Percentiles rank a stretch among this genome's conserved stretches.
These are phyloP conservation scores for Fagopyrum homotropicum DNA, from an alignment of 148 eudicot genomes.

Conservation along the genomic window DNA sequence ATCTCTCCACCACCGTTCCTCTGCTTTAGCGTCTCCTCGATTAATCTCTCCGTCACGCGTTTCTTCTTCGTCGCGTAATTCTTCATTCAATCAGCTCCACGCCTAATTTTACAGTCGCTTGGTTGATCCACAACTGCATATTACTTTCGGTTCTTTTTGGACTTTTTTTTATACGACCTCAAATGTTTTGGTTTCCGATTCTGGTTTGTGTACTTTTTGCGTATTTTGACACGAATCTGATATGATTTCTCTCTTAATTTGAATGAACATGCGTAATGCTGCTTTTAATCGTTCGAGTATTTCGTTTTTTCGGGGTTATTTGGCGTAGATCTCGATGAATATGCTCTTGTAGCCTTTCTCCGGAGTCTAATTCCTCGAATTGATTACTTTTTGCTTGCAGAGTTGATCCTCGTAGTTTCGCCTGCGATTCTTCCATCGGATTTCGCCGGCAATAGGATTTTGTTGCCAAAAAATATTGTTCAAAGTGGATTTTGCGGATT, in stretches of 20 bases:
- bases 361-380: background rate
- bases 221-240: constrained; percentile 5
- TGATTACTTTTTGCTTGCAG: constrained; percentile 1
- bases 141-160: background rate
- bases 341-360: background rate
- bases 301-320: background rate
- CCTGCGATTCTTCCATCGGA: background rate
- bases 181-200: background rate
- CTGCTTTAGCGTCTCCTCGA: background rate
- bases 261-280: constrained; percentile 14
- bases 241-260: background rate
- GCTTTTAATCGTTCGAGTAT: constrained; percentile 7
- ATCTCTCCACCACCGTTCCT: constrained; percentile 19
- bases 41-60: constrained; percentile 1
- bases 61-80: constrained; percentile 14
- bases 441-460: background rate
- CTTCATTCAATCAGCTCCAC: background rate
- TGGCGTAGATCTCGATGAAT: constrained; percentile 11
- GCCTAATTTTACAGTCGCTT: background rate
- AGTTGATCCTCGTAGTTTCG: background rate
- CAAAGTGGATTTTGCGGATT: constrained; percentile 4
- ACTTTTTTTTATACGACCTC: background rate
- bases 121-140: background rate
- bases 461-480: background rate
- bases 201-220: background rate